Base-by-base conservation (phyloP, 2,329 filamentous ascomycete species). In the Coniochaeta sp. region DNA sequence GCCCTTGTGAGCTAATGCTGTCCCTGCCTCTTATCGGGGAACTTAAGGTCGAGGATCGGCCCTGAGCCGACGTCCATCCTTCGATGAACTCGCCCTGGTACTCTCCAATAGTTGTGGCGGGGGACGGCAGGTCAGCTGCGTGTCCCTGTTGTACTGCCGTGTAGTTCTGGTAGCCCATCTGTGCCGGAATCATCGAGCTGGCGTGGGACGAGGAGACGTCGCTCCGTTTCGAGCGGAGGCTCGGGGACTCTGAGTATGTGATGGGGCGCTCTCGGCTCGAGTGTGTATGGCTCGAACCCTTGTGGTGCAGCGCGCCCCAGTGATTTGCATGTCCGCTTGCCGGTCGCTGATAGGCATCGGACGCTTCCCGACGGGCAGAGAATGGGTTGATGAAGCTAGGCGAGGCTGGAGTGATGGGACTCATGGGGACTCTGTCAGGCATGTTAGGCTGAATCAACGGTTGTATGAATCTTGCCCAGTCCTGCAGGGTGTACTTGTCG, bases 151-250 rank as follows among this genome's bases (percentile, higher is more conserved):
- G 31, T 14, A 80, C 73, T 1, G 76, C 78, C 1, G 80, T 77
- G 61, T 84, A 86, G 62, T 80, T 77, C 59, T 83, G 52, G 70
- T 65, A 64, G 9, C 60, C 72, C 63, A 76, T 70, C 34, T 75
- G 72, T 34, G 71, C 68, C 12, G 76, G 74, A 52, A 76, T 75
- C 63, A 77, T 78, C 38, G 75, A 79, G 62, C 78, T 83, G 17
- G 80, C 79, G 14, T 82, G 82, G 6, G 47, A 52, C 3, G 81
- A 83, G 1, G 85, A 88, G 3, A 88, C 68, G 64, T 88, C 85
- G 63, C 85, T 88, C 34, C 80, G 79, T 63, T 82, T 82, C 3
- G 85, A 88, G 19, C 83, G 80, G 57, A 88, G 69, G 65, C 85
- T 88, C 0, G 81, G 83, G 1, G 84, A 82, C 47, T 81, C 83